Evolutionary conservation across 805 yeast genomes (phyloP), one percentile per base, ranked within the genome.

Genomic region (Pichia kluyveri): DNA sequence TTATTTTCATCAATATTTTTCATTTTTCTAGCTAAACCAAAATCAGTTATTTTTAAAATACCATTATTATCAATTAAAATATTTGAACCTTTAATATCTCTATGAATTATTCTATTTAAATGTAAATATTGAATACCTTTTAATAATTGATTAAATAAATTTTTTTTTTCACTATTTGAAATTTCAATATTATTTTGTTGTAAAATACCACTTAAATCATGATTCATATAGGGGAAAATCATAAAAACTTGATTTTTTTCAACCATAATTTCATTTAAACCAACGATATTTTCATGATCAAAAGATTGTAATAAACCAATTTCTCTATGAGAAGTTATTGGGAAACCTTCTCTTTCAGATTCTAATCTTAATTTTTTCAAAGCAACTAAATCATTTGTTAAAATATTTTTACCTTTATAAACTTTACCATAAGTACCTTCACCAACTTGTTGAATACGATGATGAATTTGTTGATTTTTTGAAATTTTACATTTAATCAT

Each of bases 381-480:
- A 1, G 99, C 99, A n/a, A 89, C 93, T 54, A 75, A 68, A 49
- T 77, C 80, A 2, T 77, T 73, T 0, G 96, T 86, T 6, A 77
- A 69, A 15, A 68, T 67, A 61, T 93, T 89, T 43, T 70, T 72
- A 0, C 96, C 96, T 60, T 89, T 88, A 69, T 85, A 89, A 19
- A 93, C 99, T 62, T 87, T 89, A 18, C 99, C 99, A 63, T 93
- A 93, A 0, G 98, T 93, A 10, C 99, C 99, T 66, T 93, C 98
- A n/a, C 99, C 99, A 6, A 93, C 98, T 61, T 93, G 98, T 39
- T 78, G 74, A 1, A 86, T 78, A 47, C 90, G 71, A 54, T 83
- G 82, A 62, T 84, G 88, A 2, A 76, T 61, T 12, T 19, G 23
- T 19, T 19, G 23, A 19, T 19, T 19, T 19, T 19, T 19, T 4